Evolutionary conservation across 495 filamentous ascomycete species (phyloP), one percentile per base, ranked within the genome.

Genomic region (Entonaema liquescens): DNA sequence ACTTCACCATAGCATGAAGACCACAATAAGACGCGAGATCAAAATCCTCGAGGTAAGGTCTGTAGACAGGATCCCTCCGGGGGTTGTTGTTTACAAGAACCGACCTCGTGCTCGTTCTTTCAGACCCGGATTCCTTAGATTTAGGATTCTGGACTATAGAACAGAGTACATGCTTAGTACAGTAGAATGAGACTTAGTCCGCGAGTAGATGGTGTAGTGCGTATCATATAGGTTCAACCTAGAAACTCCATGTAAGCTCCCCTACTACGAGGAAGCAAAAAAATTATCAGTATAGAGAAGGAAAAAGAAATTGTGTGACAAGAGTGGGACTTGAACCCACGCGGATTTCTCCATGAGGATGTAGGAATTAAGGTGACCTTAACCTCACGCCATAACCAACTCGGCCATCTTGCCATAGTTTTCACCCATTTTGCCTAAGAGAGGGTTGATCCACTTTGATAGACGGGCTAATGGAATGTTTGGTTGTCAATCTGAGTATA

Each of bases 121-220:
- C 83, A 85, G 83, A 85, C 67, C 78, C 78, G 79, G 67, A 74
- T 81, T 83, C 81, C 79, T 79, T 73, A 83, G 79, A 72, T 80
- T 83, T 83, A 81, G 83, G 81, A 74, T 69, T 73, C 72, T 79
- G 82, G 83, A 85, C 82, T 85, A 85, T 81, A 83, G 77, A 82
- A 82, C 81, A 79, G 82, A 84, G 82, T 80, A 85, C 81, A 85
- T 83, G 59, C 77, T 13, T 25, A 21, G 33, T 15, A 35, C 8
- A 33, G n/a, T 40, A 25, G 17, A 17, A n/a, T n/a, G n/a, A n/a
- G n/a, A n/a, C n/a, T n/a, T n/a, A n/a, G n/a, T n/a, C n/a, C n/a
- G n/a, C n/a, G n/a, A n/a, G n/a, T n/a, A n/a, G n/a, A n/a, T n/a
- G n/a, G n/a, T n/a, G n/a, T n/a, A n/a, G n/a, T n/a, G n/a, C n/a